These are phyloP conservation scores for Quercus suber DNA, from an alignment of 306 rosid species.

Conservation along the genomic window DNA sequence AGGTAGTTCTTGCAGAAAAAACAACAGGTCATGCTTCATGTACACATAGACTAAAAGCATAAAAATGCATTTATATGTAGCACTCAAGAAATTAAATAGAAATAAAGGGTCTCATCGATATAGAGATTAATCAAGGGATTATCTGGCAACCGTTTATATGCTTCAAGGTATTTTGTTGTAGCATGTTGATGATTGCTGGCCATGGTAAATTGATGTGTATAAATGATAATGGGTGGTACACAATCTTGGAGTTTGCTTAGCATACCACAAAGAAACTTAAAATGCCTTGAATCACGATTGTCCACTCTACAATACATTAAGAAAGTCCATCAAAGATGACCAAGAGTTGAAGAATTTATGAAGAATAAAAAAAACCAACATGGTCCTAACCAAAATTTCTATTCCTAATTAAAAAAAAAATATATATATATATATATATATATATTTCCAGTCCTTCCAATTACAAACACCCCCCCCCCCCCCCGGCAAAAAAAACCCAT, in stretches of 20 bases:
- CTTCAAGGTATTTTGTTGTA: constrained; percentile 86
- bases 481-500: too few species aligned
- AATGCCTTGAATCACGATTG: constrained; percentile 68
- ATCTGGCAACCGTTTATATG: constrained; percentile 70
- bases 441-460: neutral
- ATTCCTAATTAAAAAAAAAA: neutral
- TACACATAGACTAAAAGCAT: neutral
- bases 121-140: constrained; percentile 82
- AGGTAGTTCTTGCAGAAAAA: constrained; percentile 54
- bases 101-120: constrained; percentile 56
- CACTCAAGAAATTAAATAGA: neutral
- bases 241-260: constrained; percentile 61
- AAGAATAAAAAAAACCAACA: neutral
- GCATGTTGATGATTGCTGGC: constrained; percentile 87
- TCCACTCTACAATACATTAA: constrained; percentile 52
- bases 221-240: constrained; percentile 75
- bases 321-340: neutral
- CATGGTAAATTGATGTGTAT: constrained; percentile 68
- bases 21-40: neutral
- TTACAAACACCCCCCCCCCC: neutral
- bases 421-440: too few species aligned
- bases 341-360: neutral
- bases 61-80: constrained; percentile 9
- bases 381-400: neutral
- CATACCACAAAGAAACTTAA: constrained; percentile 60